phyloP scores from a whole-genome alignment of 2,329 filamentous ascomycete genomes.

The Cercospora sesami region DNA sequence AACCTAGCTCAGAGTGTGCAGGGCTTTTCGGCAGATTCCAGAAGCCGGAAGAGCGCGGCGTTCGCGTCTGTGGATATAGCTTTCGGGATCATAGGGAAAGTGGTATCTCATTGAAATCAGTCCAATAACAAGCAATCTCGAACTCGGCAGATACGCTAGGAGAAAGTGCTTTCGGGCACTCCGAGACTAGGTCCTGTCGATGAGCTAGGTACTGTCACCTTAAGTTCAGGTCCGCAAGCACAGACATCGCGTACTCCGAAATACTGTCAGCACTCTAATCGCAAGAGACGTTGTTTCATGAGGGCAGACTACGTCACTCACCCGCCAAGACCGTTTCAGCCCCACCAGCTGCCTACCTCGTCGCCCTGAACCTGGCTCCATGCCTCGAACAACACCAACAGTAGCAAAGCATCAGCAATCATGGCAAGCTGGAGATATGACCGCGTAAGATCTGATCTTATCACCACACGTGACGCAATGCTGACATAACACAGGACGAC shows the following conservation, averaged over 20 bases:
- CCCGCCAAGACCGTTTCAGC: neutral
- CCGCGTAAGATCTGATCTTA: neutral
- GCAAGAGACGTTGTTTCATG: neutral
- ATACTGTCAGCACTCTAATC: neutral
- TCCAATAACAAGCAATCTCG: neutral
- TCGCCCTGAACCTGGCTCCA: neutral
- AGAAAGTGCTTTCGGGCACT: neutral
- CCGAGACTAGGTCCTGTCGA: neutral
- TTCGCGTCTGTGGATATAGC: neutral
- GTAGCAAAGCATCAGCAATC: neutral
- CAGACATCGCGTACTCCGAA: neutral
- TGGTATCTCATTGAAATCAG: neutral
- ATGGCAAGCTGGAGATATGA: conserved; percentile 14
- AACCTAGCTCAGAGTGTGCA: neutral
- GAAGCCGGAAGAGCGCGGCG: neutral
- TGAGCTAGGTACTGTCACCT: neutral
- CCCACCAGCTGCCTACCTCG: neutral
- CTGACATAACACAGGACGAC: conserved; percentile 10
- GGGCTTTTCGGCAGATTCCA: neutral
- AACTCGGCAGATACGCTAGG: neutral
- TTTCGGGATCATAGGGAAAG: neutral
- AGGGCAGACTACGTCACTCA: neutral
- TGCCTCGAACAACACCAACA: neutral
- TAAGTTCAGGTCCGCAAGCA: neutral
- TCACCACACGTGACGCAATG: neutral